Base-by-base conservation (phyloP, 768 basidiomycete genomes). In the Strobilomyces confusus region DNA sequence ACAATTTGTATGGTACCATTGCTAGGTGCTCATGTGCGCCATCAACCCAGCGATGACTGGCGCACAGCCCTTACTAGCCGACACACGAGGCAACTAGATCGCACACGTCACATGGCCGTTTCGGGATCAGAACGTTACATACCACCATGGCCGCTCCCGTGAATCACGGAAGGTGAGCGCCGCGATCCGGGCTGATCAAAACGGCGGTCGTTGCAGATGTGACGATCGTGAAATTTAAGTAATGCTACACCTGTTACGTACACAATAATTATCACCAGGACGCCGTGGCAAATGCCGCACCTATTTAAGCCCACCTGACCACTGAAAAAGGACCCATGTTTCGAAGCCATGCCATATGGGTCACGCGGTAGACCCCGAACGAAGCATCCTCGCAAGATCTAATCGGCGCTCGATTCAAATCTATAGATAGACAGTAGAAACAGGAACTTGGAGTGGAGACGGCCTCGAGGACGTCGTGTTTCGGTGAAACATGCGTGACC, bases 361-460 rank as follows among this genome's bases (percentile, higher is more conserved):
- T 54, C 42, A n/a, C 34, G 23, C 34, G 26, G 33, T 36, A 45
- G 62, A 50, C 55, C 63, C 62, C 63, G 55, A 46, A 38, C 30
- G 44, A 37, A 54, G 26, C 53, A 30, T 60, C 50, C 38, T 62
- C 44, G 41, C 48, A 59, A 52, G 60, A 61, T 61, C 58, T 46
- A 51, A 54, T 59, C 60, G 38, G 51, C 22, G 33, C 5, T 5
- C 33, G 47, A 57, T 32, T 42, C 49, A 42, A 54, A 61, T 64
- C 59, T 57, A 67, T 56, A 67, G 62, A 67, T 67, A 64, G 65
- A 59, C 60, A 52, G 50, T 45, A 62, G 60, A 65, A 62, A 67
- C 63, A 57, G 63, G 63, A 62, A 65, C 65, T 15, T 44, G 62
- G 58, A 49, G 55, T 55, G 49, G 51, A 56, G 48, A 46, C 55